A percentile compares a stretch with the other conserved stretches of the same genome.
These are phyloP conservation scores for Rhodotorula sp. DNA, from an alignment of 1,284 basidiomycete species.

Conservation along the genomic window DNA sequence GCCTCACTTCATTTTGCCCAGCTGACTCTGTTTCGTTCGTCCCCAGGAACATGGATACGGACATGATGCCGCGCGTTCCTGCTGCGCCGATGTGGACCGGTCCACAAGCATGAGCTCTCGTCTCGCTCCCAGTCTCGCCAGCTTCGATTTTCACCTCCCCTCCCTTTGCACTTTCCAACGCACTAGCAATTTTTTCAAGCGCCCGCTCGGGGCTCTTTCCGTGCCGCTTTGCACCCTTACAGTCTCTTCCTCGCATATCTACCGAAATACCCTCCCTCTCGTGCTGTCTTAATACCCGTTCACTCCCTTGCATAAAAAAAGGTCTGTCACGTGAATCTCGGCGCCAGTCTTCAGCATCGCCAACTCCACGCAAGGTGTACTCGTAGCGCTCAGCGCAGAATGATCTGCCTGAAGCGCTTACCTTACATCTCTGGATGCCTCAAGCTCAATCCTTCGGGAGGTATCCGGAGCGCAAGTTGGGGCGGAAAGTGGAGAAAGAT, in stretches of 20 bases:
- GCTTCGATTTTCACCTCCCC: neutral
- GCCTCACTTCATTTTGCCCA: neutral
- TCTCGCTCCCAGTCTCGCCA: neutral
- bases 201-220: neutral
- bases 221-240: too few species aligned
- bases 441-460: too few species aligned
- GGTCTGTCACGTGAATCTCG: too few species aligned
- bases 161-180: too few species aligned
- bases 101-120: neutral
- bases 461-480: neutral
- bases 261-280: neutral
- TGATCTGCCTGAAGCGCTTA: too few species aligned
- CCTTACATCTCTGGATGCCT: too few species aligned
- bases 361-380: too few species aligned
- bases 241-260: neutral
- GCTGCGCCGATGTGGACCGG: constrained; percentile 14
- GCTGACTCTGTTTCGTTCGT: neutral
- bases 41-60: neutral
- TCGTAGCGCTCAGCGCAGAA: too few species aligned
- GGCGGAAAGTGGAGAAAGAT: neutral
- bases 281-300: too few species aligned
- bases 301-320: too few species aligned
- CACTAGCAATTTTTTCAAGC: too few species aligned
- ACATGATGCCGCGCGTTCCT: neutral
- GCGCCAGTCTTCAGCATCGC: too few species aligned